These are phyloP conservation scores for Scheffersomyces parashehatae DNA, from an alignment of 1,139 yeast genomes.

Conservation along the genomic window DNA sequence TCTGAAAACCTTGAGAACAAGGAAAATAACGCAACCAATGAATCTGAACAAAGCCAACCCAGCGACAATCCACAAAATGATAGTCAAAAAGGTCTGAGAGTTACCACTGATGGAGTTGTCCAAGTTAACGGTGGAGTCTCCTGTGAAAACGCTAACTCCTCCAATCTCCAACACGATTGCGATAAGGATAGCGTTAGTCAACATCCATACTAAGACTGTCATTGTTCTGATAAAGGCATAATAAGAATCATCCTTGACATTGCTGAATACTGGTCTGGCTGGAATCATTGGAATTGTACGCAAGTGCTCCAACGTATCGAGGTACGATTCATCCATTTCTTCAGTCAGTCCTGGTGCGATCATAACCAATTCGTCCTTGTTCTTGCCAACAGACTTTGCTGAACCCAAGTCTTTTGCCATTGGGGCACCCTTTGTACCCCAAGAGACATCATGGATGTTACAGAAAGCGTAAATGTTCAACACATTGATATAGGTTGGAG, in stretches of 20 bases:
- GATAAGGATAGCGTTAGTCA: constrained; percentile 44
- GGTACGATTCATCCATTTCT: constrained; percentile 63
- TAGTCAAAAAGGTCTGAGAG: constrained; percentile 42
- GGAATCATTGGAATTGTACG: constrained; percentile 29
- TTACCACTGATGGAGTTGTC: constrained; percentile 38
- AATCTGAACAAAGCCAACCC: constrained; percentile 47
- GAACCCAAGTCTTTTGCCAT: constrained; percentile 67
- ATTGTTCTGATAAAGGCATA: constrained; percentile 48
- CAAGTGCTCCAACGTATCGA: constrained; percentile 49
- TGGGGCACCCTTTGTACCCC: constrained; percentile 84
- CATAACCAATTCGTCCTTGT: constrained; percentile 66
- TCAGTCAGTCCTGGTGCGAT: constrained; percentile 63
- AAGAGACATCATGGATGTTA: constrained; percentile 81
- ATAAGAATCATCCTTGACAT: constrained; percentile 39
- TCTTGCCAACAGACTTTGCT: constrained; percentile 55
- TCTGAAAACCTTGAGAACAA: constrained; percentile 36
- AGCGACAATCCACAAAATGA: constrained; percentile 52
- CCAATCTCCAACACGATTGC: constrained; percentile 45
- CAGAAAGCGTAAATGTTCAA: constrained; percentile 82
- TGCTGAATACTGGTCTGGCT: constrained; percentile 20
- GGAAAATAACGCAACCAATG: constrained; percentile 39
- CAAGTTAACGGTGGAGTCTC: constrained; percentile 16
- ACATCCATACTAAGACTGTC: constrained; percentile 49
- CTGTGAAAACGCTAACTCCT: constrained; percentile 35
- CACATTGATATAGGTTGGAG: constrained; percentile 78